Evolutionary conservation across 345 rosid species (phyloP).

Genomic region (Microcos paniculata): DNA sequence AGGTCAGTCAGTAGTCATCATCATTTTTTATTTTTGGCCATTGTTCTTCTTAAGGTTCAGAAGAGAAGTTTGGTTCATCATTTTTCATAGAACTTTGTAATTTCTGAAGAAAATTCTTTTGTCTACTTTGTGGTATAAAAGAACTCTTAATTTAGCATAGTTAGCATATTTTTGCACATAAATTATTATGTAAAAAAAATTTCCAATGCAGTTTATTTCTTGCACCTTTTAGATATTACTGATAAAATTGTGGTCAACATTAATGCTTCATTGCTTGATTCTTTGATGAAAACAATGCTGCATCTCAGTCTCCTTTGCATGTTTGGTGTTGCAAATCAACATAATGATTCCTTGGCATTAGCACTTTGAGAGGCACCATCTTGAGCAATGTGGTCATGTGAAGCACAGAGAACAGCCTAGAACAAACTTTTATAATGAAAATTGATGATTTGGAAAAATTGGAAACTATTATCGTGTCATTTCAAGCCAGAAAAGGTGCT

Average conservation of each 20-base stretch:
- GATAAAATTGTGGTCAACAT: neutral
- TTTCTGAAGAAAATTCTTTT: neutral
- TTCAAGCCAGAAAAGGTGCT: neutral
- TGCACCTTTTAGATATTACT: slow-evolving; percentile 5
- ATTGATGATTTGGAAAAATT: neutral
- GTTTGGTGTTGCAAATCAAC: neutral
- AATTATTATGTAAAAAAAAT: neutral
- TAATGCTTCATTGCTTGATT: neutral
- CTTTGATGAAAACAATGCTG: neutral
- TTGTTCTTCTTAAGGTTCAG: neutral
- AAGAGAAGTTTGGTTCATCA: neutral
- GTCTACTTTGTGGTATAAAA: neutral
- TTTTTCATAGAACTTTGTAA: neutral
- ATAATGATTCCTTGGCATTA: too few species aligned
- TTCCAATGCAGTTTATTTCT: neutral
- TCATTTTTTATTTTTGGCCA: slow-evolving; percentile 2
- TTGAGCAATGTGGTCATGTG: neutral
- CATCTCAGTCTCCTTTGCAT: neutral
- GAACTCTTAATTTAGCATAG: neutral
- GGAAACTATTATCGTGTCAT: neutral
- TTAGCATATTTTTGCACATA: neutral
- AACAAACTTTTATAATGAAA: neutral
- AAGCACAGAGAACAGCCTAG: neutral
- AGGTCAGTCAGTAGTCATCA: slow-evolving; percentile 43
- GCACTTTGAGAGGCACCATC: too few species aligned